Evolutionary conservation across 2,329 filamentous ascomycete genomes (phyloP).

Genomic region (Hysterium pulicare): DNA sequence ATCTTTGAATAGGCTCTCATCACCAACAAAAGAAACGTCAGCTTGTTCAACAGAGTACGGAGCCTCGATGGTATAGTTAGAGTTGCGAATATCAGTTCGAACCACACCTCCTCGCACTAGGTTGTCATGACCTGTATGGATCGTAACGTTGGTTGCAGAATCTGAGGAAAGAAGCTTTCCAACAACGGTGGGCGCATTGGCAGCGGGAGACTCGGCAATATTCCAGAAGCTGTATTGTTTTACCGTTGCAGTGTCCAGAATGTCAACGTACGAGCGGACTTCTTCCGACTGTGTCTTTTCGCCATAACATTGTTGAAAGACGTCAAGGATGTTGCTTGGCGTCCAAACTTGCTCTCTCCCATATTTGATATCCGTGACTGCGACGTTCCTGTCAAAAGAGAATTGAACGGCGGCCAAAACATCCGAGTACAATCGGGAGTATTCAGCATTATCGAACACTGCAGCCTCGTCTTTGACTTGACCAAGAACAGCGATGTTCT

Average conservation of each 20-base stretch:
- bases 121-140: conserved; percentile 60
- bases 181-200: conserved; percentile 60
- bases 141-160: conserved; percentile 59
- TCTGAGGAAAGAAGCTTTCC: conserved; percentile 60
- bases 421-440: conserved; percentile 89
- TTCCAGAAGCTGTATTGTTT: conserved; percentile 96
- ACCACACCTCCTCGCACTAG: conserved; percentile 70
- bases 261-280: conserved; percentile 48
- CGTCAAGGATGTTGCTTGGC: conserved; percentile 49
- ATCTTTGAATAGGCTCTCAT: conserved; percentile 74
- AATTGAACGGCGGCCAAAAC: conserved; percentile 83
- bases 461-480: conserved; percentile 74
- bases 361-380: conserved; percentile 86
- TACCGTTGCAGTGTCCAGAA: conserved; percentile 53
- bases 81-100: conserved; percentile 80
- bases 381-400: conserved; percentile 53
- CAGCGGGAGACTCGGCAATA: conserved; percentile 68
- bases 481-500: conserved; percentile 79
- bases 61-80: conserved; percentile 77
- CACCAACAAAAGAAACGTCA: conserved; percentile 73
- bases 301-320: conserved; percentile 46
- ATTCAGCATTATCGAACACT: conserved; percentile 70
- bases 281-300: conserved; percentile 39
- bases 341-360: conserved; percentile 67
- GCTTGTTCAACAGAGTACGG: conserved; percentile 78